A percentile compares a stretch with the other conserved stretches of the same genome.
Conservation (phyloP, 306 rosid genomes). For the Cercis canadensis region DNA sequence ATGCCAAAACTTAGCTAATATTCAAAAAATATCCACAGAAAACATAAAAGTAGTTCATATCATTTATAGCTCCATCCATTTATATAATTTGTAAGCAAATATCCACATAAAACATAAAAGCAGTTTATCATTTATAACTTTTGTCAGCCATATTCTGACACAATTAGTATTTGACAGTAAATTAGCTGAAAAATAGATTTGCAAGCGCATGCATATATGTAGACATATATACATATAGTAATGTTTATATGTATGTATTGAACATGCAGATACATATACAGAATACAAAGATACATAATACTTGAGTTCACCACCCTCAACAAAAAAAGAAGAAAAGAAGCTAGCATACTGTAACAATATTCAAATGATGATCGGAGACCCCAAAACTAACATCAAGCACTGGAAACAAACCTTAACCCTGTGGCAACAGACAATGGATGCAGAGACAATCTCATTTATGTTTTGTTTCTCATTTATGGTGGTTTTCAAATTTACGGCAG, state of each 20-base stretch:
- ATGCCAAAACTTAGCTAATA: too few relatives aligned
- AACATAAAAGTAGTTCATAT: not conserved
- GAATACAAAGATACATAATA: not conserved
- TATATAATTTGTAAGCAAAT: slow-evolving; percentile 15
- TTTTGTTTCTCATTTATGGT: slow-evolving; percentile 72
- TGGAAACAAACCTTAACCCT: slow-evolving; percentile 77
- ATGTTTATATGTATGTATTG: not conserved
- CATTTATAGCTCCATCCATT: slow-evolving; percentile 21
- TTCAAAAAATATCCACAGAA: too few relatives aligned
- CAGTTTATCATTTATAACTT: slow-evolving; percentile 9
- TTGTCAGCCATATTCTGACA: slow-evolving; percentile 20
- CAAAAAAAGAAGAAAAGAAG: slow-evolving; percentile 9
- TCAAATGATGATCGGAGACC: slow-evolving; percentile 28
- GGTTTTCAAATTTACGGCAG: slow-evolving; percentile 85
- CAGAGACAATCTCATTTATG: slow-evolving; percentile 84
- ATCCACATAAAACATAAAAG: slow-evolving; percentile 2
- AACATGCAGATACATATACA: slow-evolving; percentile 14
- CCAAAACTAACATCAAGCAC: slow-evolving; percentile 31
- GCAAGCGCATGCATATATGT: not conserved
- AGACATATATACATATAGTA: not conserved
- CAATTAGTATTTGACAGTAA: slow-evolving; percentile 22
- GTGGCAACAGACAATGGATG: slow-evolving; percentile 87
- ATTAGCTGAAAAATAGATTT: slow-evolving; percentile 20
- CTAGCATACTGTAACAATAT: slow-evolving; percentile 11
- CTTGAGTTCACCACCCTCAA: not conserved